These are phyloP conservation scores for Fusarium sp. DNA, from an alignment of 2,329 filamentous ascomycete species.

Conservation along the genomic window DNA sequence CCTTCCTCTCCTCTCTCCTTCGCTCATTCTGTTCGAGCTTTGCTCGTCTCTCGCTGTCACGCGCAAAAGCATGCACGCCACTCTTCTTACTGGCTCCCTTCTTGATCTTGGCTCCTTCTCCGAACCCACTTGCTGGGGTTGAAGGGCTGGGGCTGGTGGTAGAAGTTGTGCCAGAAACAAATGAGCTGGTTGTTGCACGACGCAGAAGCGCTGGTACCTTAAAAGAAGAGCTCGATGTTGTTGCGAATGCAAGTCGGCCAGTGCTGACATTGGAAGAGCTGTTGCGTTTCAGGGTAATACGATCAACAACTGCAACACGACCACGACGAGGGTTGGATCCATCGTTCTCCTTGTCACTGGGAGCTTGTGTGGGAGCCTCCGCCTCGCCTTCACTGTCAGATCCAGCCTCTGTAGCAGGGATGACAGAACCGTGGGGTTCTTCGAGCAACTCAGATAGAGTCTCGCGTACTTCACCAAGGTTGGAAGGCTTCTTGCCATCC, in stretches of 20 bases:
- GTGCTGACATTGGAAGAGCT: constrained; percentile 53
- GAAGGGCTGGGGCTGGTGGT: constrained; percentile 51
- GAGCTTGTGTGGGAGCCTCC: constrained; percentile 34
- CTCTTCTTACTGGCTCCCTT: constrained; percentile 70
- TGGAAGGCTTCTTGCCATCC: constrained; percentile 74
- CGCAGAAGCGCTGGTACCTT: constrained; percentile 78
- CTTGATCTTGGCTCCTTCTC: constrained; percentile 67
- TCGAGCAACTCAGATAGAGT: constrained; percentile 87
- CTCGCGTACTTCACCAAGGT: constrained; percentile 83
- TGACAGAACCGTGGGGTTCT: constrained; percentile 65
- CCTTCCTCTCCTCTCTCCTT: constrained; percentile 68
- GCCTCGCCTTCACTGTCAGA: constrained; percentile 58
- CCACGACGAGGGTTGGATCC: constrained; percentile 52
- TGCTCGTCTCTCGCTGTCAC: constrained; percentile 68
- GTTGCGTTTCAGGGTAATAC: constrained; percentile 75
- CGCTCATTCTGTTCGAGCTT: constrained; percentile 67
- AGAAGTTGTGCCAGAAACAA: constrained; percentile 55
- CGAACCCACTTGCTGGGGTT: constrained; percentile 54
- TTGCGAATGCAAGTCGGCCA: constrained; percentile 68
- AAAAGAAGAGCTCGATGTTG: constrained; percentile 62
- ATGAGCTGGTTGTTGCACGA: constrained; percentile 76
- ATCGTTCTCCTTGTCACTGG: constrained; percentile 64
- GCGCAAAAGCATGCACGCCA: constrained; percentile 70
- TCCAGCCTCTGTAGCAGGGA: constrained; percentile 57
- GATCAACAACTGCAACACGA: constrained; percentile 71